phyloP scores from a whole-genome alignment of 805 yeast species.

The Schizosaccharomyces japonicus region DNA sequence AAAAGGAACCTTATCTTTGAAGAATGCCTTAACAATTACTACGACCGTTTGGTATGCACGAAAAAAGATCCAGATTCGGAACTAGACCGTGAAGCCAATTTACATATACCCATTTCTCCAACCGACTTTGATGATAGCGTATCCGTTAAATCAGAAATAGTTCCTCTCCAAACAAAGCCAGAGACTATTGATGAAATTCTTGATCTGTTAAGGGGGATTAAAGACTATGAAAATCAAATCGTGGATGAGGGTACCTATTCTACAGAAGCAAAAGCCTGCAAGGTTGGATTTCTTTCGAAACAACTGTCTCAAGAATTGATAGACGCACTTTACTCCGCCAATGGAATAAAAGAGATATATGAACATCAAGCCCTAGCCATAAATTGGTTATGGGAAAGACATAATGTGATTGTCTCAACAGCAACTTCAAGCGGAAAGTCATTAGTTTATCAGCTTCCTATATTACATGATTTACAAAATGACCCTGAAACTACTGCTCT shows the following conservation, averaged over 20 bases:
- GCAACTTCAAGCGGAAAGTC: constrained; percentile 94
- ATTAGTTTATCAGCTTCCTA: constrained; percentile 71
- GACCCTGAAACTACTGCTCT: constrained; percentile 37
- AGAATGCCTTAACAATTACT: too few relatives aligned
- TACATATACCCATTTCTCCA: too few relatives aligned
- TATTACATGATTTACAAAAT: constrained; percentile 27
- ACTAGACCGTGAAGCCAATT: too few relatives aligned
- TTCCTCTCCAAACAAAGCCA: too few relatives aligned
- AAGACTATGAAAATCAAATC: background rate
- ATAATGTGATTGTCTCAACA: constrained; percentile 71
- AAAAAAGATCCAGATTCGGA: too few relatives aligned
- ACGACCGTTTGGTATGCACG: too few relatives aligned
- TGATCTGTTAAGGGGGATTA: too few relatives aligned
- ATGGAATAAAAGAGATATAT: constrained; percentile 21
- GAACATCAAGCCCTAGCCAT: constrained; percentile 67
- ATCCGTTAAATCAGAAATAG: too few relatives aligned
- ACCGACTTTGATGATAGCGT: too few relatives aligned
- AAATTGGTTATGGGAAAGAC: constrained; percentile 25
- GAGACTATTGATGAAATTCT: too few relatives aligned
- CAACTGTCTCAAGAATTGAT: background rate
- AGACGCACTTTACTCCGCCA: background rate
- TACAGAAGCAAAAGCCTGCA: background rate
- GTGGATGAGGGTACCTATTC: background rate
- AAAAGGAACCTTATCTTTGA: too few relatives aligned
- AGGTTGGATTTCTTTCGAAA: background rate